Evolutionary conservation across 768 basidiomycete species (phyloP).

Genomic region (Floccularia luteovirens): DNA sequence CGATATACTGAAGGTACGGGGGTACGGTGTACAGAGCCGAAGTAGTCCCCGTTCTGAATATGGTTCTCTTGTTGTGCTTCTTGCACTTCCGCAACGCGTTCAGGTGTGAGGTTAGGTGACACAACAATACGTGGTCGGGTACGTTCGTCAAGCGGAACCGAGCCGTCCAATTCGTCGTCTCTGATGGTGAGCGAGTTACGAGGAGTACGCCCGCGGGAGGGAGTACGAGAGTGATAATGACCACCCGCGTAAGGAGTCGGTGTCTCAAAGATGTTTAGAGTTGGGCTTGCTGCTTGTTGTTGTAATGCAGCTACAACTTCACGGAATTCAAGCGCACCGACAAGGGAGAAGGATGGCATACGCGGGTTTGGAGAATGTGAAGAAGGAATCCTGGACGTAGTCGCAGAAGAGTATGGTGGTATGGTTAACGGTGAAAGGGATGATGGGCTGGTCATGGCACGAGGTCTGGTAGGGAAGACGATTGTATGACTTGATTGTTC

Average conservation of each 20-base stretch:
- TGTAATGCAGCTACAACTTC: conserved; percentile 81
- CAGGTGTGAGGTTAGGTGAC: conserved; percentile 1
- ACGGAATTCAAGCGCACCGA: conserved; percentile 94
- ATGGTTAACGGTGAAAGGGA: conserved; percentile 26
- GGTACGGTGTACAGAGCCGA: conserved; percentile 10
- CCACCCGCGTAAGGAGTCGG: conserved; percentile 71
- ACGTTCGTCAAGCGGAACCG: conserved; percentile 42
- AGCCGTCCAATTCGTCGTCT: conserved; percentile 18
- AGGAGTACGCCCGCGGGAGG: conserved; percentile 15
- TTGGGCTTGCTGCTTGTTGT: conserved; percentile 52
- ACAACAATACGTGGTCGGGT: conserved; percentile 14
- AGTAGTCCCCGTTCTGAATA: conserved; percentile 8
- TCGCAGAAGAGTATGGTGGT: background rate
- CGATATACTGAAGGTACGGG: conserved; percentile 49
- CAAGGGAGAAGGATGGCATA: conserved; percentile 80
- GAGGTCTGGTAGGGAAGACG: conserved; percentile 28
- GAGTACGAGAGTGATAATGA: conserved; percentile 49
- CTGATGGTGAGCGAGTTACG: conserved; percentile 18
- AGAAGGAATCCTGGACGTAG: background rate
- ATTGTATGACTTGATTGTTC: conserved; percentile 27
- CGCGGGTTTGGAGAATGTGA: background rate
- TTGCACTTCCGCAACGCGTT: background rate
- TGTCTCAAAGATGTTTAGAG: conserved; percentile 59
- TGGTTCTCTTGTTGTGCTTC: background rate
- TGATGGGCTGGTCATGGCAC: conserved; percentile 46